Conservation (phyloP, 1,284 basidiomycete species). For the Ustilago shanxiensis region DNA sequence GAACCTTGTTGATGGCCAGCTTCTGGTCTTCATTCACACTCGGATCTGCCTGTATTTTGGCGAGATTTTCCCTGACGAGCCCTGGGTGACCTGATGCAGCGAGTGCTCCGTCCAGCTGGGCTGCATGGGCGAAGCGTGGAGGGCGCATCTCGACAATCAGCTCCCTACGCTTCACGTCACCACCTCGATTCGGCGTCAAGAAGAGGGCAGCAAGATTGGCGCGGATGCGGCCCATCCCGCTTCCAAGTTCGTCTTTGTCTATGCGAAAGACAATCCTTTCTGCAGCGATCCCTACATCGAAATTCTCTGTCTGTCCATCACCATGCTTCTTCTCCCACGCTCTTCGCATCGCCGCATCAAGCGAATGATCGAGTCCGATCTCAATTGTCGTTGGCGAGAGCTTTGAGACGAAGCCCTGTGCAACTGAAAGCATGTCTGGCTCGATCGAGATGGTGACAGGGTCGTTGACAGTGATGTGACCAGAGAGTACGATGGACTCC, state of each 20-base stretch:
- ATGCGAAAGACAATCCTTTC: slow-evolving; percentile 80
- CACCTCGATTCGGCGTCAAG: slow-evolving; percentile 75
- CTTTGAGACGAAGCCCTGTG: slow-evolving; percentile 84
- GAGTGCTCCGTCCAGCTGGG: slow-evolving; percentile 6
- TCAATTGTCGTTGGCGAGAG: slow-evolving; percentile 78
- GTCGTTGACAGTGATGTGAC: slow-evolving; percentile 83
- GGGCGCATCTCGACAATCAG: slow-evolving; percentile 84
- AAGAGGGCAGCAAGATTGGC: slow-evolving; percentile 92
- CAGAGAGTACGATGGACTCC: slow-evolving; percentile 76
- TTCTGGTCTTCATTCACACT: slow-evolving; percentile 82
- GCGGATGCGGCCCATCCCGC: slow-evolving; percentile 87
- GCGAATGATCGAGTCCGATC: slow-evolving; percentile 83
- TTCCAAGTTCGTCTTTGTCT: slow-evolving; percentile 90
- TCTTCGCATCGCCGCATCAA: slow-evolving; percentile 71
- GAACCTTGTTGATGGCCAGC: slow-evolving; percentile 79
- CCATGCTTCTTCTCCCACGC: slow-evolving; percentile 20
- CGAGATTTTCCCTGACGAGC: neutral
- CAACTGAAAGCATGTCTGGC: slow-evolving; percentile 83
- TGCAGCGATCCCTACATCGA: slow-evolving; percentile 15
- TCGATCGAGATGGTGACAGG: slow-evolving; percentile 85
- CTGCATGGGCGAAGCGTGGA: slow-evolving; percentile 75
- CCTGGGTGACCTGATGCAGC: neutral
- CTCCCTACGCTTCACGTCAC: slow-evolving; percentile 74
- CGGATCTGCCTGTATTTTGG: slow-evolving; percentile 22
- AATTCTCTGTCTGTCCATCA: neutral